Evolutionary conservation across 257 asterid genomes (phyloP).

Genomic region (Plectranthus barbatus): DNA sequence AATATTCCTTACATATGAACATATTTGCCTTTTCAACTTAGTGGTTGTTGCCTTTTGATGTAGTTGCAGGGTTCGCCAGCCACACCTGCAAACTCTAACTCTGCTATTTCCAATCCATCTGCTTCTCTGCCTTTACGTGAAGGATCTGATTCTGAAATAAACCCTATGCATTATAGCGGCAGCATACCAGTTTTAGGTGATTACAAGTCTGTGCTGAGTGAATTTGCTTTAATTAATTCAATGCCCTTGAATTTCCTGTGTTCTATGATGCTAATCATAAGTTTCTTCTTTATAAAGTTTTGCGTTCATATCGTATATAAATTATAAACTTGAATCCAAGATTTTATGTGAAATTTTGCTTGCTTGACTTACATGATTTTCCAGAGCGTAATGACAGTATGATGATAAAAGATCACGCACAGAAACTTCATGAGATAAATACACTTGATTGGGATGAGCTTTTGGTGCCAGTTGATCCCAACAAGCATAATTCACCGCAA

Average conservation of each 20-base stretch:
- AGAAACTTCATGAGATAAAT: slow-evolving; percentile 77
- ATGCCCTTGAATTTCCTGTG: neutral
- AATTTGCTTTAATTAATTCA: neutral
- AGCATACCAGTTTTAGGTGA: slow-evolving; percentile 32
- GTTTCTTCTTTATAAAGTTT: slow-evolving; percentile 4
- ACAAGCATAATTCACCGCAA: slow-evolving; percentile 34
- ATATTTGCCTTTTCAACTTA: slow-evolving; percentile 8
- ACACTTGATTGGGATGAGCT: slow-evolving; percentile 99
- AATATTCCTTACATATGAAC: neutral
- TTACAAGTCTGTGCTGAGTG: slow-evolving; percentile 10
- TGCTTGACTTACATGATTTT: slow-evolving; percentile 17
- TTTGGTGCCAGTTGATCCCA: slow-evolving; percentile 55
- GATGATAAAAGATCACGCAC: slow-evolving; percentile 51
- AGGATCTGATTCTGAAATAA: slow-evolving; percentile 36
- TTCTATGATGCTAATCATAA: neutral
- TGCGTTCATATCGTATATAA: neutral
- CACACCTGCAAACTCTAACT: slow-evolving; percentile 45
- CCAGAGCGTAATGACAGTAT: slow-evolving; percentile 42
- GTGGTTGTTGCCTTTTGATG: slow-evolving; percentile 17
- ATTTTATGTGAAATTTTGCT: slow-evolving; percentile 2
- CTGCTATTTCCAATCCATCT: slow-evolving; percentile 30
- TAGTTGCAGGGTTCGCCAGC: slow-evolving; percentile 63
- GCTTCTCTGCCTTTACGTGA: slow-evolving; percentile 34
- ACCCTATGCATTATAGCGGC: slow-evolving; percentile 20
- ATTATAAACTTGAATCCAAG: slow-evolving; percentile 5